Conservation (phyloP, 352 stramenopile genomes). For the Phytophthora lateralis region DNA sequence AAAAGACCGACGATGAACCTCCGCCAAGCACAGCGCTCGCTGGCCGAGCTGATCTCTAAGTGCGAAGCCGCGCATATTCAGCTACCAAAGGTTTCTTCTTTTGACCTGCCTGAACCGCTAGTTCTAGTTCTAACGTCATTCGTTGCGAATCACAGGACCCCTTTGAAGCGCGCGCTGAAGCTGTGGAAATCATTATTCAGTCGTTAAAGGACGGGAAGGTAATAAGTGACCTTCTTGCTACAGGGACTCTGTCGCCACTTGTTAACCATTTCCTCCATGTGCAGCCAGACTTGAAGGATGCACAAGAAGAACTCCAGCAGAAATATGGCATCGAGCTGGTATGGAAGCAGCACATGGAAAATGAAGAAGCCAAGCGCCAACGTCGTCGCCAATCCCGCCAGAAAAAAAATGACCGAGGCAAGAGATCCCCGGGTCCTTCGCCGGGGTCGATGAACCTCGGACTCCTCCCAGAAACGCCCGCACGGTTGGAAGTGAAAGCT, state of each 20-base stretch:
- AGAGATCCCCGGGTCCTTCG: not conserved
- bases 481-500: not conserved
- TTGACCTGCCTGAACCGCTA: not conserved
- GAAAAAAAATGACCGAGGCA: slow-evolving; percentile 25
- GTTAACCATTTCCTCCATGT: not conserved
- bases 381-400: slow-evolving; percentile 34
- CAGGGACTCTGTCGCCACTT: not conserved
- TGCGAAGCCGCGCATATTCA: slow-evolving; percentile 65
- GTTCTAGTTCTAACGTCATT: not conserved
- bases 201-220: slow-evolving; percentile 53
- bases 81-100: slow-evolving; percentile 44
- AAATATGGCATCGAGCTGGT: slow-evolving; percentile 54
- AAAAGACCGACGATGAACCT: slow-evolving; percentile 52
- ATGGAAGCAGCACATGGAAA: slow-evolving; percentile 56
- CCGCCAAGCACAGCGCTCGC: slow-evolving; percentile 61
- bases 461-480: slow-evolving; percentile 1
- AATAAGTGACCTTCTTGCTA: not conserved
- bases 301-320: slow-evolving; percentile 64
- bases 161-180: slow-evolving; percentile 41
- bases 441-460: not conserved
- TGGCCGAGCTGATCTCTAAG: slow-evolving; percentile 64
- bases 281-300: slow-evolving; percentile 48
- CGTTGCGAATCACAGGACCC: slow-evolving; percentile 32
- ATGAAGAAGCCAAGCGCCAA: slow-evolving; percentile 42
- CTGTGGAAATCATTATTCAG: slow-evolving; percentile 46